Conservation (phyloP, 495 filamentous ascomycete species). For the Pyronema domesticum region DNA sequence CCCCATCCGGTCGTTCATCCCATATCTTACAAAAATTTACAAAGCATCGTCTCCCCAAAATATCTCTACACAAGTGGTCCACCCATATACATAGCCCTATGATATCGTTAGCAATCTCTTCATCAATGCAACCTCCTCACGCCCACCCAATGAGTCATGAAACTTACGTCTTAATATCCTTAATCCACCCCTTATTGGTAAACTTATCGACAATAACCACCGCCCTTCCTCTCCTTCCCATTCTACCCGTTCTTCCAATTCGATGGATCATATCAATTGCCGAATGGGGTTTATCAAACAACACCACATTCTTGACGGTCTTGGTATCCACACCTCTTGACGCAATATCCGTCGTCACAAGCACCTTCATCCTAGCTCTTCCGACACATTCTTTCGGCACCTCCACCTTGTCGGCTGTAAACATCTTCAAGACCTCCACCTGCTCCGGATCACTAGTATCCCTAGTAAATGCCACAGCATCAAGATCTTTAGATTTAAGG, state of each 20-base stretch:
- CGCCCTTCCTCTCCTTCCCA: conserved; percentile 78
- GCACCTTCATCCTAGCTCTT: conserved; percentile 57
- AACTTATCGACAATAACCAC: conserved; percentile 78
- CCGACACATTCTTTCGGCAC: conserved; percentile 2
- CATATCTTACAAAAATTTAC: too few species aligned
- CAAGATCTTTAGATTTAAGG: conserved; percentile 66
- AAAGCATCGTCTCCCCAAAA: too few species aligned
- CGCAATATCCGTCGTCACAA: conserved; percentile 83
- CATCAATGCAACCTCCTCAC: too few species aligned
- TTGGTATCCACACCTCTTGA: conserved; percentile 88
- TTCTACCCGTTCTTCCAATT: conserved; percentile 73
- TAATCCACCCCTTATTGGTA: conserved; percentile 75
- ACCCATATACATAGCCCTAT: conserved; percentile 4
- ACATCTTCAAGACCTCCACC: conserved; percentile 53
- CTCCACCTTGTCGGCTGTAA: conserved; percentile 35
- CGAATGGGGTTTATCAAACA: conserved; percentile 90
- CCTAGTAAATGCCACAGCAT: conserved; percentile 63
- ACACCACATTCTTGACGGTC: conserved; percentile 73
- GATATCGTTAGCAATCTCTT: background rate
- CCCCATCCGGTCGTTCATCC: too few species aligned
- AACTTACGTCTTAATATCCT: conserved; percentile 35
- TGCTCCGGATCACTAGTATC: conserved; percentile 59
- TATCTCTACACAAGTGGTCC: background rate
- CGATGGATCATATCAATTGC: conserved; percentile 96
- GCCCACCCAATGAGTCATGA: too few species aligned